Evolutionary conservation across 768 basidiomycete species (phyloP).

Genomic region (Mycena pura): DNA sequence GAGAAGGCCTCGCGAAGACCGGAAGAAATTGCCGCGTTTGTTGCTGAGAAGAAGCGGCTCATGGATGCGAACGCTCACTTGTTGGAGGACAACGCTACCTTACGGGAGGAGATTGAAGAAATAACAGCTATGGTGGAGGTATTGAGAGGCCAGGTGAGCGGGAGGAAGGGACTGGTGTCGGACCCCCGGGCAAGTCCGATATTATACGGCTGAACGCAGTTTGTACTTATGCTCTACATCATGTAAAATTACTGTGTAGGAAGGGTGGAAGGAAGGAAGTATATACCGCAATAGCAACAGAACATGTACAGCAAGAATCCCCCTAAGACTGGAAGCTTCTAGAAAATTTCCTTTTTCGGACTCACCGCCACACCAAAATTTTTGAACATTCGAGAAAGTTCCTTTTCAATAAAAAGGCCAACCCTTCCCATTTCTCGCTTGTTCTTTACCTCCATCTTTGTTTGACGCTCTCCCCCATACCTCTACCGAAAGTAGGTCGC

Average conservation of each 20-base stretch:
- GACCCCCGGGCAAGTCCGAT: conserved; percentile 54
- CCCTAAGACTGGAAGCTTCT: too few species aligned
- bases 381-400: conserved; percentile 36
- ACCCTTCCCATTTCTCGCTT: conserved; percentile 10
- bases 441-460: conserved; percentile 29
- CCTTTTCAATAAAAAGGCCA: conserved; percentile 1
- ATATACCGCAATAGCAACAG: too few species aligned
- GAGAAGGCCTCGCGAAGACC: conserved; percentile 41
- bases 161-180: conserved; percentile 48
- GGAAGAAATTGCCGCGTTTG: conserved; percentile 52
- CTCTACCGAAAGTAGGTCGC: conserved; percentile 24
- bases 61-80: conserved; percentile 59
- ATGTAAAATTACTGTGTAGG: conserved; percentile 5
- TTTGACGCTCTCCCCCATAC: conserved; percentile 21
- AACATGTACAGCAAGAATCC: too few species aligned
- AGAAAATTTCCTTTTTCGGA: neutral
- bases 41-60: conserved; percentile 53
- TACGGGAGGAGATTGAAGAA: conserved; percentile 67
- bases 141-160: conserved; percentile 62
- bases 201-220: conserved; percentile 25
- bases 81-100: conserved; percentile 61
- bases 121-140: conserved; percentile 74
- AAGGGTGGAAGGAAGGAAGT: too few species aligned
- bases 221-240: neutral
- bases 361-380: conserved; percentile 41